Base-by-base conservation (phyloP, 176 grass and related monocot species). In the Hordeum marinum region DNA sequence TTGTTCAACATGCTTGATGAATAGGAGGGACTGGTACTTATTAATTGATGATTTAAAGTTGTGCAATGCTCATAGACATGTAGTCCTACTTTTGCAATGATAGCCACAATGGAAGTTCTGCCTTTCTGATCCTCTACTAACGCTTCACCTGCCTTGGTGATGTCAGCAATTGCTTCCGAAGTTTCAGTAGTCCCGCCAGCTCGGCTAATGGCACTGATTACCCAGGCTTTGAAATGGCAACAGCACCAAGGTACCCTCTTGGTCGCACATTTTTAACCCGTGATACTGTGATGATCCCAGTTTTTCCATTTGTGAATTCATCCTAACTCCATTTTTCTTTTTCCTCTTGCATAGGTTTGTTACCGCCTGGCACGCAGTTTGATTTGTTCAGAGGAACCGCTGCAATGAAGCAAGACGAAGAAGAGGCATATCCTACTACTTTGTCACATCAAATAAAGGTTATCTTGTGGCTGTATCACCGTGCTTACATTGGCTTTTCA, bases 341-440 rank as follows among this genome's bases (percentile, higher is more conserved):
- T 65, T 83, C 62, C 36, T 84, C 20, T 87, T 61, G 73, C 35
- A 26, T 68, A 99, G 96, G 96, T 79, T 85, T 99, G 78, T 82
- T 99, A 75, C 96, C 96, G 4, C 93, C 96, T 75, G 91, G 93
- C 78, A 96, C 96, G 76, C 96, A 99, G 80, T 99, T 99, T 78
- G 96, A 99, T 94, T 96, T 99, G 68, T 99, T 99, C 83, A 92
- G 96, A 79, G 96, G 96, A 85, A 99, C 96, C 14, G 91, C 96
- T 84, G 96, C 93, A 82, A 94, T 99, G 96, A 99, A 96, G 63
- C 96, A 99, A 91, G 96, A 94, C 72, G 96, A 99, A 88, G 94
- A 96, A 85, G 96, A 99, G 48, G 84, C 87, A 25, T 96, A 91
- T 40, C 96, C 96, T 68, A 96, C 91, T 50, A 82, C 88, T 74